These are phyloP conservation scores for Monosporascus sp. DNA, from an alignment of 2,329 filamentous ascomycete genomes.

Conservation along the genomic window DNA sequence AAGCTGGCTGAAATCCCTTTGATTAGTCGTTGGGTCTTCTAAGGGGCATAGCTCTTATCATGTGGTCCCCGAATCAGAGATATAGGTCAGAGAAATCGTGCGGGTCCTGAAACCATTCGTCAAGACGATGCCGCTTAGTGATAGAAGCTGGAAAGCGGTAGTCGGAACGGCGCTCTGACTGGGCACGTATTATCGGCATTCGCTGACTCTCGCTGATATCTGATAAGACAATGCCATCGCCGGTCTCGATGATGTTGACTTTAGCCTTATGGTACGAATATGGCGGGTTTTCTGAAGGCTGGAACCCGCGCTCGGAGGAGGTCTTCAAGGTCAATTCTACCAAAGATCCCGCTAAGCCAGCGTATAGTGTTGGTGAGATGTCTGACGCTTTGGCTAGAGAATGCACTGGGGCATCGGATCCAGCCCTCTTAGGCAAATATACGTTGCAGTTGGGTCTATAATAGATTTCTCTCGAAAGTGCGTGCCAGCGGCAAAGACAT, in stretches of 20 bases:
- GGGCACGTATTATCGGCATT: constrained; percentile 17
- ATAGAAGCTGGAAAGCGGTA: not conserved
- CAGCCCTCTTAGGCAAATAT: constrained; percentile 30
- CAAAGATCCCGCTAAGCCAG: constrained; percentile 42
- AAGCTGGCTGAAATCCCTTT: too few relatives aligned
- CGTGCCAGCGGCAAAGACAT: constrained; percentile 42
- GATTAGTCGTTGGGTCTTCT: too few relatives aligned
- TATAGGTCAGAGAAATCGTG: too few relatives aligned
- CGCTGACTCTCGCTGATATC: constrained; percentile 21
- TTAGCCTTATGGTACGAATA: constrained; percentile 11
- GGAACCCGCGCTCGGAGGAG: not conserved
- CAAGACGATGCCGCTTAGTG: constrained; percentile 16
- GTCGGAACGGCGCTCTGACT: constrained; percentile 7
- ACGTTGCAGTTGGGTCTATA: constrained; percentile 46
- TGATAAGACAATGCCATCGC: constrained; percentile 18
- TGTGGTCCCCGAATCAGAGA: not conserved
- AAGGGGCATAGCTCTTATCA: not conserved
- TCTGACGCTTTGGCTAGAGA: constrained; percentile 43
- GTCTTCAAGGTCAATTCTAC: constrained; percentile 35
- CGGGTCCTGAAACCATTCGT: constrained; percentile 15
- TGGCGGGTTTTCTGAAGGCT: not conserved
- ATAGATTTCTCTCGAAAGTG: constrained; percentile 33
- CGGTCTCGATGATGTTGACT: constrained; percentile 24
- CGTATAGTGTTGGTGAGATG: constrained; percentile 41
- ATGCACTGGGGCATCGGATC: constrained; percentile 31